These are phyloP conservation scores for Avena insularis DNA, from an alignment of 176 grass and related monocot genomes.

Conservation along the genomic window DNA sequence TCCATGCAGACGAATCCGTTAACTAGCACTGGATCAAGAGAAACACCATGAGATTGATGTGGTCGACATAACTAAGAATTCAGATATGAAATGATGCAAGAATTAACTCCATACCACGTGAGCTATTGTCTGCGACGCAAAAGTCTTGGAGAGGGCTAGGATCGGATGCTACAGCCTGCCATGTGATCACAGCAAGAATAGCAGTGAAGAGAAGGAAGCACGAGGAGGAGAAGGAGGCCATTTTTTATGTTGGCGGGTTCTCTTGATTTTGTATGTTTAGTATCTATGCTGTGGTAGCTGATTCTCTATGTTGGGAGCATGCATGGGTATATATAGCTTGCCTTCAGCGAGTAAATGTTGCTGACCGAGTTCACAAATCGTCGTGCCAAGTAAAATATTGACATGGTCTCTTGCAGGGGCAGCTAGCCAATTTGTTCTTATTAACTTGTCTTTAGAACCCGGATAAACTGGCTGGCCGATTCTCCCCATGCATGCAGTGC, in stretches of 20 bases:
- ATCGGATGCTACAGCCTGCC: neutral
- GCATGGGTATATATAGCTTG: neutral
- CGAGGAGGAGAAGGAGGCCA: neutral
- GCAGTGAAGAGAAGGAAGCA: neutral
- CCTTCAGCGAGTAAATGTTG: neutral
- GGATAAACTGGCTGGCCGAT: neutral
- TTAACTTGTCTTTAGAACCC: neutral
- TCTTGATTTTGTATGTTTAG: neutral
- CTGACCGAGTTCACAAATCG: neutral
- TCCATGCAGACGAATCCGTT: neutral
- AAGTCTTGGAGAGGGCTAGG: slow-evolving; percentile 38
- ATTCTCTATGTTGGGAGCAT: neutral
- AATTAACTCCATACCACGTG: neutral
- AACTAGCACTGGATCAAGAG: neutral
- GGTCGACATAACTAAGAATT: neutral
- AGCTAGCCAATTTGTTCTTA: neutral
- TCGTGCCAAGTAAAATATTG: neutral
- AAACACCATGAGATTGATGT: neutral
- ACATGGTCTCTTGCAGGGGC: neutral
- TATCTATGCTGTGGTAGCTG: neutral
- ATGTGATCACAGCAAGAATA: slow-evolving; percentile 14
- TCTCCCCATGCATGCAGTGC: neutral
- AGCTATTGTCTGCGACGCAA: slow-evolving; percentile 31
- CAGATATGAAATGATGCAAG: neutral
- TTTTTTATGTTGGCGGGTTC: neutral